Base-by-base conservation (phyloP, 331 rosid species). In the Quercus phellos region DNA sequence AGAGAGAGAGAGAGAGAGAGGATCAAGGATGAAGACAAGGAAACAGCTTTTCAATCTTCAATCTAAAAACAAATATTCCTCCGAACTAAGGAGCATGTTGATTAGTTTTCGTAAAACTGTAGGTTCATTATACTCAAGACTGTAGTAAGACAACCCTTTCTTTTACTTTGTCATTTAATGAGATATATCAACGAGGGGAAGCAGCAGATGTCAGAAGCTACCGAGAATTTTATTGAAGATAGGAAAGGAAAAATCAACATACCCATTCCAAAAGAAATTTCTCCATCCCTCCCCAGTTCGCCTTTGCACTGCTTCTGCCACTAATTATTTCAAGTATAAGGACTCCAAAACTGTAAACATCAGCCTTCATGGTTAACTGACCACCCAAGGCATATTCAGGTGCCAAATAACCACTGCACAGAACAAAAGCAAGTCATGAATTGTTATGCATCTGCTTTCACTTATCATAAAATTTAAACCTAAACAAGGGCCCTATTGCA, bases 341-440 rank as follows among this genome's bases (percentile, higher is more conserved):
- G 74, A 95, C 85, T n/a, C 99, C 99, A 68, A 93, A 95, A 73
- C 99, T 95, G 84, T 89, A 95, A 35, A 93, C 86, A 81, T 95
- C 98, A 4, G 99, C 99, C 81, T 87, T 95, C 89, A 78, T 46
- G 42, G 99, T 95, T 82, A 95, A 81, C 78, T 87, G 99, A 69
- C 99, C 99, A 32, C 96, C 98, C 78, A 95, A 54, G 54, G 97
- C 98, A 88, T 95, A 95, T 78, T 95, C 99, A 0, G 99, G 99
- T 68, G 99, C 99, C 75, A 95, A 87, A 84, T 95, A 95, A 66
- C 99, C 99, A 6, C 99, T 95, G 87, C 35, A 74, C 2, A 46
- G 50, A 86, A 74, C 12, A 61, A 83, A 75, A 84, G 55, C 75
- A 79, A 85, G 78, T 64, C 70, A 74, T 67, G 30, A 66, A 54